phyloP scores from a whole-genome alignment of 1,284 basidiomycete genomes.

The Peniophora sp. region DNA sequence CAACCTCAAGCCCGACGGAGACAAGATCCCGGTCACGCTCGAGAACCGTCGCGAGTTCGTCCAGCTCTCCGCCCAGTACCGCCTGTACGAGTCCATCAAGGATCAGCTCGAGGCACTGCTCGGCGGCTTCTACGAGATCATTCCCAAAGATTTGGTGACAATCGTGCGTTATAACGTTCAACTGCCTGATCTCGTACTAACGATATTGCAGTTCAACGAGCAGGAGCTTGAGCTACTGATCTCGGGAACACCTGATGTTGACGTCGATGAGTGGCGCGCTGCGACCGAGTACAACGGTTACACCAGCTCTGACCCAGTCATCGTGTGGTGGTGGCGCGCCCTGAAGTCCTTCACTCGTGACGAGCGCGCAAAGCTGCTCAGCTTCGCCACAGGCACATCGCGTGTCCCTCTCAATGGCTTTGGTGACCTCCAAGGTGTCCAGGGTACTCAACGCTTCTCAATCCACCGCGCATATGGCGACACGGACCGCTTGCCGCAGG shows the following conservation, averaged over 20 bases:
- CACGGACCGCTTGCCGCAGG: conserved; percentile 78
- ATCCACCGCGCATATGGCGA: conserved; percentile 92
- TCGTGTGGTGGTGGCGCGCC: conserved; percentile 99
- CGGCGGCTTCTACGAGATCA: conserved; percentile 93
- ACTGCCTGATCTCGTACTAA: neutral
- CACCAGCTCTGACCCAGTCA: conserved; percentile 82
- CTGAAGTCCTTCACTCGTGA: conserved; percentile 96
- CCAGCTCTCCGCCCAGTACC: conserved; percentile 84
- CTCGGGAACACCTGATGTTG: conserved; percentile 96
- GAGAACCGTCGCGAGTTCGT: conserved; percentile 98
- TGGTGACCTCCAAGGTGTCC: conserved; percentile 87
- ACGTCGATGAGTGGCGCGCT: conserved; percentile 97
- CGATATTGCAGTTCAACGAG: conserved; percentile 78
- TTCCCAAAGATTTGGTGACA: conserved; percentile 77
- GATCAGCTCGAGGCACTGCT: conserved; percentile 93
- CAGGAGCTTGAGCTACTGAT: conserved; percentile 97
- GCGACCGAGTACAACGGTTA: conserved; percentile 91
- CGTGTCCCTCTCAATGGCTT: conserved; percentile 94
- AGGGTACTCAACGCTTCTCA: conserved; percentile 93
- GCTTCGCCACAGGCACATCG: conserved; percentile 94
- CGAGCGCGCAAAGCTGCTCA: conserved; percentile 91
- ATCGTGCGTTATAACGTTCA: conserved; percentile 44
- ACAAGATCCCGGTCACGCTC: conserved; percentile 79
- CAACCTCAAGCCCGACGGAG: conserved; percentile 79
- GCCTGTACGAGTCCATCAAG: conserved; percentile 90